Conservation (phyloP, 768 basidiomycete genomes). For the Lyophyllum atratum region DNA sequence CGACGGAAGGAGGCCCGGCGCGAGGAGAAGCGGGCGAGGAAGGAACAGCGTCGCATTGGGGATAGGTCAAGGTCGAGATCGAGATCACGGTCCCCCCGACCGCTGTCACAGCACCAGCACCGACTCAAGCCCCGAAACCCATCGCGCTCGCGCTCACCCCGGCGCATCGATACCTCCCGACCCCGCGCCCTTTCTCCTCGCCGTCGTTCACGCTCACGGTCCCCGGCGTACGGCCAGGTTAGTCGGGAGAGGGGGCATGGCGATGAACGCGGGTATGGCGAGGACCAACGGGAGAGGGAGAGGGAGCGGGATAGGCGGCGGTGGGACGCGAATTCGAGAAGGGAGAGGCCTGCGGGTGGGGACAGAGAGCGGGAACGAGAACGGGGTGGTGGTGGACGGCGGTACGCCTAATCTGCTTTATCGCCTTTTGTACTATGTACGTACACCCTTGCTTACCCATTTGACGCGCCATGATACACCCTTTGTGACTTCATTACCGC, state of each 20-base stretch:
- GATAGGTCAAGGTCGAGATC: conserved; percentile 36
- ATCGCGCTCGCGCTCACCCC: conserved; percentile 5
- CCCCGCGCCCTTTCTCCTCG: neutral
- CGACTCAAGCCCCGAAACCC: conserved; percentile 25
- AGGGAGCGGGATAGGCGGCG: conserved; percentile 49
- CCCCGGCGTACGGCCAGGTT: neutral
- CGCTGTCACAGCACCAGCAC: conserved; percentile 17
- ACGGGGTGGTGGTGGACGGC: neutral
- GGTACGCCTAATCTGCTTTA: neutral
- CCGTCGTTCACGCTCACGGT: neutral
- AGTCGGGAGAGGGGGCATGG: neutral
- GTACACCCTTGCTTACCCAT: neutral
- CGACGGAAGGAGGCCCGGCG: conserved; percentile 55
- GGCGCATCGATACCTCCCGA: neutral
- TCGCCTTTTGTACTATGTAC: neutral
- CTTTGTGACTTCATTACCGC: too few species aligned
- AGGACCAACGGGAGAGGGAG: conserved; percentile 24
- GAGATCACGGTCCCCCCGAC: conserved; percentile 28
- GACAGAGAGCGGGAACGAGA: neutral
- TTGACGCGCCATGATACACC: neutral
- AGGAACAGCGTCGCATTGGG: conserved; percentile 13
- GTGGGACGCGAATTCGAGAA: conserved; percentile 47
- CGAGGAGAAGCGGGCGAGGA: conserved; percentile 43
- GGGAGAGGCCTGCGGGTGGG: neutral
- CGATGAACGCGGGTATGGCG: conserved; percentile 17